A percentile compares a stretch with the other conserved stretches of the same genome.
phyloP scores from a whole-genome alignment of 2,329 filamentous ascomycete genomes.

The Aspergillus amoenus region DNA sequence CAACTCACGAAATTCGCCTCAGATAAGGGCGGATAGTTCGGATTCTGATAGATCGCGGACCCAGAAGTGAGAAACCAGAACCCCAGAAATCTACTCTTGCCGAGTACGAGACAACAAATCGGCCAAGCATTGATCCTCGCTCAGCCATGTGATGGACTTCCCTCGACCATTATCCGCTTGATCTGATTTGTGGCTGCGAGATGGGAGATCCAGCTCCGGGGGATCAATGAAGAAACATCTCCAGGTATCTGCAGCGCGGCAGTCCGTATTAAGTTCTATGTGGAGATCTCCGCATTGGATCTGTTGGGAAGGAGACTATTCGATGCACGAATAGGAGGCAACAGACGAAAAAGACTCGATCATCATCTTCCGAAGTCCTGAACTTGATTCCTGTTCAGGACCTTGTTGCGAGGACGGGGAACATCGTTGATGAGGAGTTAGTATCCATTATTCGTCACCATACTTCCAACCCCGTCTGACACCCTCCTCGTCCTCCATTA shows the following conservation, averaged over 20 bases:
- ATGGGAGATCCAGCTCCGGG: background rate
- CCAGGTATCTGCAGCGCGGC: background rate
- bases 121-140: background rate
- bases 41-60: background rate
- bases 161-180: background rate
- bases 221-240: background rate
- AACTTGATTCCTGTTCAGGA: background rate
- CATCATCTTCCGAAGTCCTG: background rate
- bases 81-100: background rate
- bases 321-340: background rate
- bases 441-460: background rate
- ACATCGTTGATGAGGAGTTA: too few relatives aligned
- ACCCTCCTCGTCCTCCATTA: background rate
- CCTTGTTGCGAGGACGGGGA: background rate
- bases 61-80: background rate
- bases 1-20: background rate
- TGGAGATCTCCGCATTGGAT: conserved; percentile 1
- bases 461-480: background rate
- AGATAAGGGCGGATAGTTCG: background rate
- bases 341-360: background rate
- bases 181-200: conserved; percentile 3
- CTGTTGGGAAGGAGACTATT: background rate
- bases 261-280: background rate
- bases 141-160: background rate
- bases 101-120: background rate